Conservation (phyloP, 1,284 basidiomycete genomes). For the Cerioporus squamosus region DNA sequence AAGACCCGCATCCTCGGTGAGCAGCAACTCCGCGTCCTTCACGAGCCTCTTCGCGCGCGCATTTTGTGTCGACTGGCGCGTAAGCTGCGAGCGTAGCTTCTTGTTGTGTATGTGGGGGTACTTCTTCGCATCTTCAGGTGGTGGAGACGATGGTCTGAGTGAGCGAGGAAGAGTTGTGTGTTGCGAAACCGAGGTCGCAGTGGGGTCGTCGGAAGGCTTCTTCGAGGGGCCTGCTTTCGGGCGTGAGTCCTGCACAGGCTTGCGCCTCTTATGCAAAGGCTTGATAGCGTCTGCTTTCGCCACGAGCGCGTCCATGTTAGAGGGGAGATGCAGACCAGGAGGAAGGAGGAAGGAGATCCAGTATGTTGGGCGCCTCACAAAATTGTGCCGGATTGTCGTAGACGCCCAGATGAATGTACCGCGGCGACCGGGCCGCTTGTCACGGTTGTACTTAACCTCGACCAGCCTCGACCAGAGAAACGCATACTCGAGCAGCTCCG, state of each 20-base stretch:
- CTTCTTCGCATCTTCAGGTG: conserved; percentile 47
- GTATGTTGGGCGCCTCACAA: too few species aligned
- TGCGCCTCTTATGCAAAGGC: conserved; percentile 52
- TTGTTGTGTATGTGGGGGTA: conserved; percentile 74
- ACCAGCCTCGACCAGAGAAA: too few species aligned
- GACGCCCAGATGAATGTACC: too few species aligned
- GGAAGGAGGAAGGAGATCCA: not conserved
- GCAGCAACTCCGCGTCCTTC: conserved; percentile 67
- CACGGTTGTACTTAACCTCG: too few species aligned
- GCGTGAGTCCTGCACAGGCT: conserved; percentile 34
- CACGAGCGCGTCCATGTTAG: conserved; percentile 70
- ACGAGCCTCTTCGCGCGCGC: conserved; percentile 60
- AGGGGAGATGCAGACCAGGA: not conserved
- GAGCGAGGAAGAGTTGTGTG: conserved; percentile 65
- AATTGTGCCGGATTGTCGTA: too few species aligned
- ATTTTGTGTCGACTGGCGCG: conserved; percentile 60
- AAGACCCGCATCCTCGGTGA: conserved; percentile 68
- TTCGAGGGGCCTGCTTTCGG: conserved; percentile 23
- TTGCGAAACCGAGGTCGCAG: conserved; percentile 58
- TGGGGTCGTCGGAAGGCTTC: conserved; percentile 47
- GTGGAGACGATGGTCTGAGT: conserved; percentile 48
- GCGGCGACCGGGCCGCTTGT: too few species aligned
- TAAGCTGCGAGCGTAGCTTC: conserved; percentile 74
- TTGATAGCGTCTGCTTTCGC: conserved; percentile 68
- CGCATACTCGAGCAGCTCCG: too few species aligned